Evolutionary conservation across 495 filamentous ascomycete genomes (phyloP), one percentile per base, ranked within the genome.

Genomic region (Penicillium soppii): DNA sequence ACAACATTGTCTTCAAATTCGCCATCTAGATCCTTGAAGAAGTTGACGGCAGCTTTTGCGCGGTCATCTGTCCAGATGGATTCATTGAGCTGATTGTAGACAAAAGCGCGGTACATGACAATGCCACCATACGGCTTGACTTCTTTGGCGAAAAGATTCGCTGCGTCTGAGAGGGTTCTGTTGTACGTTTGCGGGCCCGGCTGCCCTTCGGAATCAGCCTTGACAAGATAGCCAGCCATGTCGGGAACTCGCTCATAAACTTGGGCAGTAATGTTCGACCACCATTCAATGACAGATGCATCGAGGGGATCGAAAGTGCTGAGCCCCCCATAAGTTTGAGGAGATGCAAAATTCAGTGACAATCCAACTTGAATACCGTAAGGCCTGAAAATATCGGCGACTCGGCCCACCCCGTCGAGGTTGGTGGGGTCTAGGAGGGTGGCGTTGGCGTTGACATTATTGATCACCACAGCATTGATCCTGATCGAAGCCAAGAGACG

Each of bases 131-230:
- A 67, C 0, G 80, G 82, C 50, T 83, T 63, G 1, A 83, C 58
- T 1, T 83, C 75, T 36, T 68, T 74, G 7, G 84, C 86, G 52
- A 90, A 88, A 33, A 90, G 61, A 55, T 90, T 90, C 13, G 85
- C 86, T 7, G 82, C 86, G 21, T 89, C 72, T 2, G 85, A 73
- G 3, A 90, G 74, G 0, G 86, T 90, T 37, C 86, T 80, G 56
- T 84, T 84, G 65, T 88, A 88, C 3, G 81, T 83, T 38, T 84
- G 53, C 1, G 86, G 86, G 2, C 86, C 86, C 0, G 86, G 83
- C 63, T 89, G 83, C 19, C 86, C 86, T 57, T 90, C 86, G n/a
- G 82, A 85, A 62, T 85, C 82, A 9, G 85, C 86, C 61, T 90
- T 90, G 50, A 90, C 75, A 15, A 88, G 75, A 56, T 85, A 90